phyloP scores from a whole-genome alignment of 2,329 filamentous ascomycete genomes.

The Aspergillus sp. region DNA sequence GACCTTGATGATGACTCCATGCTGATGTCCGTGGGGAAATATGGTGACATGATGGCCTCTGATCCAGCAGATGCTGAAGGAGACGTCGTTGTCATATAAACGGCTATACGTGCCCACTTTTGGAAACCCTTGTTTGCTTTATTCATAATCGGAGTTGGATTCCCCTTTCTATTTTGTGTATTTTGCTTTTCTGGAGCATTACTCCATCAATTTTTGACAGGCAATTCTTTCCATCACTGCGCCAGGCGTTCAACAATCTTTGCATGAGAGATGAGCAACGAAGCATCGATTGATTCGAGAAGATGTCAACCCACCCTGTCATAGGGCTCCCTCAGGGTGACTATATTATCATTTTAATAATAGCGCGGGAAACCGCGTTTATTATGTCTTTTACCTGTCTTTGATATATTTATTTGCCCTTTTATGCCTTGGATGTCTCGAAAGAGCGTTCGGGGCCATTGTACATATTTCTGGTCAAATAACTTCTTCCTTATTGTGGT shows the following conservation, averaged over 20 bases:
- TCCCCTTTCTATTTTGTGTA: slow-evolving; percentile 2
- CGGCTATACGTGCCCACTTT: slow-evolving; percentile 10
- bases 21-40: slow-evolving; percentile 37
- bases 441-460: slow-evolving; percentile 6
- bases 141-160: slow-evolving; percentile 25
- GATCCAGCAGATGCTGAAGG: slow-evolving; percentile 41
- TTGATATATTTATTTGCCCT: slow-evolving; percentile 2
- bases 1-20: slow-evolving; percentile 51
- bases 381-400: slow-evolving; percentile 1
- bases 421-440: neutral
- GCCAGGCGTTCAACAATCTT: slow-evolving; percentile 22
- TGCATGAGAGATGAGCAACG: slow-evolving; percentile 26
- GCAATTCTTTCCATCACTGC: slow-evolving; percentile 14
- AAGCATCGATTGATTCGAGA: slow-evolving; percentile 16
- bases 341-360: slow-evolving; percentile 13
- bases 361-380: slow-evolving; percentile 17
- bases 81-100: slow-evolving; percentile 41
- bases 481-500: neutral
- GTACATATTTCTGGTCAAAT: slow-evolving; percentile 14
- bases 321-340: slow-evolving; percentile 8
- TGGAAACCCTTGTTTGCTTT: slow-evolving; percentile 13
- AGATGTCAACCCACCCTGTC: slow-evolving; percentile 8
- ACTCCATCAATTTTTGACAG: slow-evolving; percentile 13
- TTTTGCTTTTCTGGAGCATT: slow-evolving; percentile 18
- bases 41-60: slow-evolving; percentile 40